Base-by-base conservation (phyloP, 2,329 filamentous ascomycete genomes). In the Alternaria dauci region DNA sequence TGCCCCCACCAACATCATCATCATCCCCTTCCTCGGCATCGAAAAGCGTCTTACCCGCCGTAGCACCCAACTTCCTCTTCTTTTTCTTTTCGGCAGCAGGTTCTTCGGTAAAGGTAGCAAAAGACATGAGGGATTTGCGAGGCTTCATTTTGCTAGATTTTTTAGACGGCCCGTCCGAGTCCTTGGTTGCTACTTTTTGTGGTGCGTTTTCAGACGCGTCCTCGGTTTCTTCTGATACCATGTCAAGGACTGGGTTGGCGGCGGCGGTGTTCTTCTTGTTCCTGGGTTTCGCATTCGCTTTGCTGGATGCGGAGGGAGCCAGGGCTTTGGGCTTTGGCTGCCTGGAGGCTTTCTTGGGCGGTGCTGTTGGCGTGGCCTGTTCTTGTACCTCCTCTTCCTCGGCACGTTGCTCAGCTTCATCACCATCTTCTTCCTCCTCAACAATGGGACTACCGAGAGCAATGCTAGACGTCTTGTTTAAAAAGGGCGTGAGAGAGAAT, bases 401-500 rank as follows among this genome's bases (percentile, higher is more conserved):
- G 20, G 2, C 36, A 9, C 32, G 11, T 30, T 57, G 46, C 18
- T 70, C 65, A 25, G 71, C 76, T 12, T 71, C 76, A 4, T 71
- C 67, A 0, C 48, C 43, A 3, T 56, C 23, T 20, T 63, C 60
- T 8, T 72, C 66, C 36, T 75, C 73, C 41, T 76, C 76, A n/a
- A 75, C 69, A 30, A 78, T 82, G 30, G 79, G 77, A 59, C 70
- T 78, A 26, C 81, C 81, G 7, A 81, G 79, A n/a, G 81, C 79
- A 14, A 89, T 81, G 65, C 83, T 89, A 62, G 84, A 88, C 26
- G 87, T 89, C 52, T 90, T 88, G 77, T 94, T 96, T 62, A 98
- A 83, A 82, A 96, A 97, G 0, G 94, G 94, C 0, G 94, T 98
- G 65, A 97, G 93, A 4, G 93, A 97, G 78, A 98, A 97, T 3